Percentiles rank a stretch among this genome's conserved stretches.
These are phyloP conservation scores for Candida ovalis DNA, from an alignment of 805 yeast genomes.

Conservation along the genomic window DNA sequence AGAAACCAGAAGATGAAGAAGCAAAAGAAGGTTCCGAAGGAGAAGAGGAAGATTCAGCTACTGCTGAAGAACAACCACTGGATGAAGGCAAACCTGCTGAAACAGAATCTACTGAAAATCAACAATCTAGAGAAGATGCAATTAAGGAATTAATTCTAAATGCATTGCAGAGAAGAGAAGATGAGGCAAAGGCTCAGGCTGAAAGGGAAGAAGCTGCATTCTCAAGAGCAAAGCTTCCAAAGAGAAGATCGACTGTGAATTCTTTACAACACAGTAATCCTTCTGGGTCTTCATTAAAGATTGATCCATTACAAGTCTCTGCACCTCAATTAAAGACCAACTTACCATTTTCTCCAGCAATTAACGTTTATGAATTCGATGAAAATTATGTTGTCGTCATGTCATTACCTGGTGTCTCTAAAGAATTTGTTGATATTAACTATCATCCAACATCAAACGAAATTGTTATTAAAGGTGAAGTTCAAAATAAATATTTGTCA, in stretches of 20 bases:
- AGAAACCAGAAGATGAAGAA: no score
- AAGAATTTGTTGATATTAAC: slow-evolving; percentile 50
- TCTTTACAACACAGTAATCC: not conserved
- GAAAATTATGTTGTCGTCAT: slow-evolving; percentile 44
- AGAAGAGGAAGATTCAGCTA: slow-evolving; percentile 1
- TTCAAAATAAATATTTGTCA: slow-evolving; percentile 36
- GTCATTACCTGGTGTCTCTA: slow-evolving; percentile 57
- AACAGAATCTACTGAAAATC: no score
- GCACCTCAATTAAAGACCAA: slow-evolving; percentile 39
- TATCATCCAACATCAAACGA: slow-evolving; percentile 57
- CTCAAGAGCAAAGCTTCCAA: not conserved
- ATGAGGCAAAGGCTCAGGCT: not conserved
- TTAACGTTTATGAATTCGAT: slow-evolving; percentile 52
- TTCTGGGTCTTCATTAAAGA: slow-evolving; percentile 10
- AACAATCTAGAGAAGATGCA: not conserved
- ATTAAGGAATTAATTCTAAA: slow-evolving; percentile 1
- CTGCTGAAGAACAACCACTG: not conserved
- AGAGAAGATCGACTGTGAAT: not conserved
- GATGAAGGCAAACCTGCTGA: no score
- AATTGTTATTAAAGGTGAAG: slow-evolving; percentile 47
- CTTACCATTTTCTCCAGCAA: slow-evolving; percentile 54
- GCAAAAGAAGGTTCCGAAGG: no score
- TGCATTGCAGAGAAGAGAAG: slow-evolving; percentile 4
- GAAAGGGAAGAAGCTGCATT: not conserved
- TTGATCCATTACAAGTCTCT: slow-evolving; percentile 42